These are phyloP conservation scores for Agrocybe pediades DNA, from an alignment of 768 basidiomycete species.

Conservation along the genomic window DNA sequence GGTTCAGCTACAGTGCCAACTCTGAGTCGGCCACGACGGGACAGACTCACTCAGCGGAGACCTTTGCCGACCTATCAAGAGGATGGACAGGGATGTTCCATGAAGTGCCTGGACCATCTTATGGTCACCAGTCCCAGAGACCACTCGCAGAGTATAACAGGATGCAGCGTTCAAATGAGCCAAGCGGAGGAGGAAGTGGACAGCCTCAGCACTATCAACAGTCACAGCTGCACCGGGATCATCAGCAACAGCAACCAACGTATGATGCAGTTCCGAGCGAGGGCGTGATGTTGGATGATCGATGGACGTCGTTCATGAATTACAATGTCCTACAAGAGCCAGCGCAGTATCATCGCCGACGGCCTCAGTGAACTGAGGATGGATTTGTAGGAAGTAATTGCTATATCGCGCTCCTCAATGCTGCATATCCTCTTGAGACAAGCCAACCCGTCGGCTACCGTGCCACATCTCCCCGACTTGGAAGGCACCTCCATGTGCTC, in stretches of 20 bases:
- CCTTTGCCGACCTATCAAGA: slow-evolving; percentile 30
- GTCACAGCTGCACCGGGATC: too few species aligned
- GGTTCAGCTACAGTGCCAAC: neutral
- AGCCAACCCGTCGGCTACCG: too few species aligned
- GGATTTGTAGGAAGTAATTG: neutral
- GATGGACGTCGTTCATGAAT: slow-evolving; percentile 42
- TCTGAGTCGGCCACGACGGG: neutral
- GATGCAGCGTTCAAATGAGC: neutral
- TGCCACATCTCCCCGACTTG: too few species aligned
- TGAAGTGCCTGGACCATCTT: slow-evolving; percentile 30
- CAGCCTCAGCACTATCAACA: neutral
- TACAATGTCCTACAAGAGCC: slow-evolving; percentile 24
- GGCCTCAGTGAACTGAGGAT: neutral
- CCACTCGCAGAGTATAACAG: neutral
- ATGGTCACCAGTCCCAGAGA: slow-evolving; percentile 14
- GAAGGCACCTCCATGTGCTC: too few species aligned
- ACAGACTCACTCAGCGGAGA: neutral
- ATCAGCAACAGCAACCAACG: neutral
- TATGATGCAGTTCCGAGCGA: neutral
- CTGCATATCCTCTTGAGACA: neutral
- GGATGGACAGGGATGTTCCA: slow-evolving; percentile 42
- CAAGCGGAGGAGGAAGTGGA: neutral
- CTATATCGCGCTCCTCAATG: neutral
- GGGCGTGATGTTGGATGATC: slow-evolving; percentile 29
- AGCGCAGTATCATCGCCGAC: slow-evolving; percentile 6